Evolutionary conservation across 2,329 filamentous ascomycete species (phyloP).

Genomic region (Davidsoniella eucalypti): DNA sequence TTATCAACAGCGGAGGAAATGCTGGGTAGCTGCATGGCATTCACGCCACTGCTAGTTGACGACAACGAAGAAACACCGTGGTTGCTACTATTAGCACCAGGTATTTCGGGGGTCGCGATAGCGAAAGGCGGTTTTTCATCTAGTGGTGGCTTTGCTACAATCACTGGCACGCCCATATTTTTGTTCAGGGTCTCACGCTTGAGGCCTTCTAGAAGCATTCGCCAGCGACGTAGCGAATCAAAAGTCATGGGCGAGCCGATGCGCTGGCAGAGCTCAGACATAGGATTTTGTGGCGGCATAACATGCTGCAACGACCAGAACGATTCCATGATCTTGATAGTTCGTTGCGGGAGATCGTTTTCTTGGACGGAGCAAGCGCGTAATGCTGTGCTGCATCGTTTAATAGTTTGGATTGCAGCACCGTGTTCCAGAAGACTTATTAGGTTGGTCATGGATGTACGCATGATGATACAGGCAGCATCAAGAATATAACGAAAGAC

Average conservation of each 20-base stretch:
- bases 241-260: conserved; percentile 33
- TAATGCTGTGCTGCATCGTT: conserved; percentile 19
- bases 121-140: not conserved
- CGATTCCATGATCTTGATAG: conserved; percentile 30
- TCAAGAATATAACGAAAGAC: conserved; percentile 30
- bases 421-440: conserved; percentile 28
- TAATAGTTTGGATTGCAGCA: conserved; percentile 21
- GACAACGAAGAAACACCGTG: too few relatives aligned
- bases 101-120: not conserved
- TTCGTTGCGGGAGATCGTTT: conserved; percentile 30
- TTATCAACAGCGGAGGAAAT: too few relatives aligned
- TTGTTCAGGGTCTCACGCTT: conserved; percentile 18
- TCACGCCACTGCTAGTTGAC: too few relatives aligned
- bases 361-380: conserved; percentile 29
- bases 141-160: conserved; percentile 2
- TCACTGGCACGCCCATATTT: conserved; percentile 13
- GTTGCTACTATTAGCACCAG: not conserved
- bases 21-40: not conserved
- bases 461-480: conserved; percentile 28
- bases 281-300: conserved; percentile 24
- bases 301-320: conserved; percentile 28
- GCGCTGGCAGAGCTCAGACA: conserved; percentile 27
- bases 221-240: conserved; percentile 34
- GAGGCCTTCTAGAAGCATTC: conserved; percentile 23
- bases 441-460: conserved; percentile 4